Evolutionary conservation across 2,329 filamentous ascomycete species (phyloP).

Genomic region (Zymoseptoria crescenta): DNA sequence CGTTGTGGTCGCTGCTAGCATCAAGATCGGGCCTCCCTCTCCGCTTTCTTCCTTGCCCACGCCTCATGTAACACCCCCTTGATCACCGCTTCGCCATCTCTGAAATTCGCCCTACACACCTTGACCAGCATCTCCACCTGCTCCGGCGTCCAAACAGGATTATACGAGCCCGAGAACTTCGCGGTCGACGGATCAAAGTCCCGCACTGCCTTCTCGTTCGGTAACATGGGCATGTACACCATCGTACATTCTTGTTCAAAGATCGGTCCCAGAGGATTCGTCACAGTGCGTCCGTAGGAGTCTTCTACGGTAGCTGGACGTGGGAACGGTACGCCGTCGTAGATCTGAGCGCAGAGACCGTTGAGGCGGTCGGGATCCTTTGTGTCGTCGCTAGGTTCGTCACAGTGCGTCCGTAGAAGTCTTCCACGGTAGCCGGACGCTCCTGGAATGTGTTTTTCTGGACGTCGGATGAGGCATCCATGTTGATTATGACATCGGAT

Average conservation of each 20-base stretch:
- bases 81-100: conserved; percentile 20
- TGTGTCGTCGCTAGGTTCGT: conserved; percentile 15
- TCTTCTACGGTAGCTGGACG: conserved; percentile 23
- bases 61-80: conserved; percentile 21
- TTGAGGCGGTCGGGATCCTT: conserved; percentile 25
- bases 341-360: conserved; percentile 27
- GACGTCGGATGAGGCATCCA: conserved; percentile 28
- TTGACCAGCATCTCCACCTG: conserved; percentile 28
- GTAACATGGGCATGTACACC: conserved; percentile 28
- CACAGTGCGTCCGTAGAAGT: conserved; percentile 26
- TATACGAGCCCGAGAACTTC: conserved; percentile 27
- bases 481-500: conserved; percentile 29
- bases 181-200: conserved; percentile 28
- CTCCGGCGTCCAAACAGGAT: conserved; percentile 29
- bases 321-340: conserved; percentile 18
- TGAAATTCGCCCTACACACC: conserved; percentile 23
- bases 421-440: conserved; percentile 23
- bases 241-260: conserved; percentile 22
- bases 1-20: too few species aligned
- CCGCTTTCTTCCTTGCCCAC: conserved; percentile 19
- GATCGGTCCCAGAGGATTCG: conserved; percentile 24
- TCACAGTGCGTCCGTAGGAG: conserved; percentile 25
- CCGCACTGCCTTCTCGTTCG: conserved; percentile 27
- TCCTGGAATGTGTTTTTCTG: conserved; percentile 30
- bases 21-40: conserved; percentile 4